Percentiles rank a stretch among this genome's conserved stretches.
These are phyloP conservation scores for Melastoma malabathricum DNA, from an alignment of 345 rosid species.

Conservation along the genomic window DNA sequence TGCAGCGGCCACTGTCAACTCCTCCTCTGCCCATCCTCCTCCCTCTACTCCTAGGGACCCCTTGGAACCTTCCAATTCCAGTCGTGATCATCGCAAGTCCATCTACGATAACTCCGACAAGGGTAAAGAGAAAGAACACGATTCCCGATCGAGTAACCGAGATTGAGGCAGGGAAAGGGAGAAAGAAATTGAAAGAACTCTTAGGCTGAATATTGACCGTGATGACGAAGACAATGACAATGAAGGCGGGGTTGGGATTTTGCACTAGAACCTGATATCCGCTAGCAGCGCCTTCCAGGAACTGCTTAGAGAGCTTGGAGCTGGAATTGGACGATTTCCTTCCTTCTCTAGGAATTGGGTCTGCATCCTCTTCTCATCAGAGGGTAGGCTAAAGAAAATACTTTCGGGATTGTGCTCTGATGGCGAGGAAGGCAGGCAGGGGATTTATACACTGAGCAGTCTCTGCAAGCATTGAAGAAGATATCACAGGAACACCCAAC, in stretches of 20 bases:
- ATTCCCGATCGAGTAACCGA: constrained; percentile 41
- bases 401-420: constrained; percentile 81
- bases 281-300: constrained; percentile 98
- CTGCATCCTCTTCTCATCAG: constrained; percentile 79
- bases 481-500: constrained; percentile 99
- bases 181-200: constrained; percentile 14
- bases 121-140: constrained; percentile 94
- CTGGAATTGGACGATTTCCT: constrained; percentile 89
- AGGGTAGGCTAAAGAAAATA: constrained; percentile 87
- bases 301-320: constrained; percentile 81
- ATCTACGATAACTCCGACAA: constrained; percentile 36
- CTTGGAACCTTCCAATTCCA: constrained; percentile 59
- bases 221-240: constrained; percentile 81
- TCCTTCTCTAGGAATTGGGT: constrained; percentile 68
- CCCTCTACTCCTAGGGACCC: constrained; percentile 56
- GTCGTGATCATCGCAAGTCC: constrained; percentile 48
- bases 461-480: constrained; percentile 95
- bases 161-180: constrained; percentile 22
- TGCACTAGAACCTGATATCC: constrained; percentile 79
- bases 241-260: constrained; percentile 64
- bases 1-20: constrained; percentile 8
- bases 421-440: constrained; percentile 97
- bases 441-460: constrained; percentile 94
- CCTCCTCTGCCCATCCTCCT: constrained; percentile 19
- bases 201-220: constrained; percentile 56